These are phyloP conservation scores for Fusarium solani-melongenae DNA, from an alignment of 2,329 filamentous ascomycete species.

Conservation along the genomic window DNA sequence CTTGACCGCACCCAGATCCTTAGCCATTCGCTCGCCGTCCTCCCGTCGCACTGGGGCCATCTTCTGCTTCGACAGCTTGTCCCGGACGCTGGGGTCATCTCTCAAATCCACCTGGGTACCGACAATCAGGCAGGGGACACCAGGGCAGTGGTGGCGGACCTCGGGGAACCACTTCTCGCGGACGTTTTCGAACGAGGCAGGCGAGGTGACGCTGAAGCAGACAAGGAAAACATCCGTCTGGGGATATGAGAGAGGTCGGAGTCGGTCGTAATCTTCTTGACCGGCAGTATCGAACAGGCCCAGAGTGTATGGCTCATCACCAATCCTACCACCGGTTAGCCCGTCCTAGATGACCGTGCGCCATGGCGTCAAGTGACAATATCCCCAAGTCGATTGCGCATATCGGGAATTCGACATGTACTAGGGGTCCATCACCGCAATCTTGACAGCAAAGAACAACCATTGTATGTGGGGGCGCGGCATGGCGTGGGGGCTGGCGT, in stretches of 20 bases:
- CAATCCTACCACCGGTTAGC: constrained; percentile 76
- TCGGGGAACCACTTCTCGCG: constrained; percentile 99
- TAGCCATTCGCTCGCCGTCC: constrained; percentile 95
- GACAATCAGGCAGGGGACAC: constrained; percentile 96
- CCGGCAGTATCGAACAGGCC: constrained; percentile 98
- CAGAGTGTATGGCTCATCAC: constrained; percentile 97
- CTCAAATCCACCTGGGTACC: constrained; percentile 97
- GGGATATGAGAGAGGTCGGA: constrained; percentile 95
- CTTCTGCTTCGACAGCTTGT: constrained; percentile 95
- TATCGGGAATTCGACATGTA: constrained; percentile 7
- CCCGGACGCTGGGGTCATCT: constrained; percentile 85
- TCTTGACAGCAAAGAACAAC: constrained; percentile 10
- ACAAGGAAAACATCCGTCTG: constrained; percentile 99
- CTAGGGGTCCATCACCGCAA: neutral
- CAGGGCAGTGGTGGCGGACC: constrained; percentile 97
- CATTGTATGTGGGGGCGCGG: constrained; percentile 22
- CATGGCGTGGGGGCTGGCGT: constrained; percentile 25
- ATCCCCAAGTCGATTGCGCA: constrained; percentile 4
- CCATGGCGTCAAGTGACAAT: neutral
- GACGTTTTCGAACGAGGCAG: constrained; percentile 98
- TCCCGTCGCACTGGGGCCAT: constrained; percentile 93
- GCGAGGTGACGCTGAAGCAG: constrained; percentile 98
- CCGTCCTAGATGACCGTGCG: neutral
- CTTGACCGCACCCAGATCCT: constrained; percentile 96
- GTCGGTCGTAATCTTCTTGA: constrained; percentile 98